Evolutionary conservation across 2,329 filamentous ascomycete genomes (phyloP).

Genomic region (Claviceps cyperi): DNA sequence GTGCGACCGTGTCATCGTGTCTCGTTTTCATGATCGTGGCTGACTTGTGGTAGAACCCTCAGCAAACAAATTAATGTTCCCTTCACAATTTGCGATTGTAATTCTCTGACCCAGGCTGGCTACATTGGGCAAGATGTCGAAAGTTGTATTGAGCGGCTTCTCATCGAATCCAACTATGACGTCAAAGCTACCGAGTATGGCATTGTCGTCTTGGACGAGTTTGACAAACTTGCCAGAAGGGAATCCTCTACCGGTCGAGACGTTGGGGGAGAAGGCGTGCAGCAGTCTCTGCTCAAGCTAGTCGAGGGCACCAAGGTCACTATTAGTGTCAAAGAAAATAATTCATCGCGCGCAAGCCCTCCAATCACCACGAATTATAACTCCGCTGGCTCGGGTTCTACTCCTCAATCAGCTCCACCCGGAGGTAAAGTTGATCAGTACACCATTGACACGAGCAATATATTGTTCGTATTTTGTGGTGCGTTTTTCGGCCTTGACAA

Average conservation of each 20-base stretch:
- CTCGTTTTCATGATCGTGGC: slow-evolving; percentile 1
- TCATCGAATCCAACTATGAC: slow-evolving; percentile 84
- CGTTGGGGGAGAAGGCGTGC: slow-evolving; percentile 89
- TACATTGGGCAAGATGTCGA: slow-evolving; percentile 99
- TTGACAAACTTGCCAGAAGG: slow-evolving; percentile 88
- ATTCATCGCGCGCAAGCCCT: slow-evolving; percentile 37
- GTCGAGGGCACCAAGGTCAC: slow-evolving; percentile 92
- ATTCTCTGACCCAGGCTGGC: slow-evolving; percentile 86
- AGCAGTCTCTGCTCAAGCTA: slow-evolving; percentile 89
- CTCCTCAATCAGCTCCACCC: slow-evolving; percentile 31
- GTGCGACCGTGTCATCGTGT: slow-evolving; percentile 23
- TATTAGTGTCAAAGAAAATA: slow-evolving; percentile 71
- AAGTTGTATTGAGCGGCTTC: slow-evolving; percentile 75
- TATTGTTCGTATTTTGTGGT: slow-evolving; percentile 91
- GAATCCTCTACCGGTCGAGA: slow-evolving; percentile 83
- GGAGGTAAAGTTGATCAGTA: slow-evolving; percentile 45
- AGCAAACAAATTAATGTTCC: slow-evolving; percentile 89
- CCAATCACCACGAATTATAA: slow-evolving; percentile 40
- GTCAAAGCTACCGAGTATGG: slow-evolving; percentile 73
- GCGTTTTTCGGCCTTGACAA: slow-evolving; percentile 91
- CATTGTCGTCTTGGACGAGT: slow-evolving; percentile 91
- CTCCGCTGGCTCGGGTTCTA: slow-evolving; percentile 26
- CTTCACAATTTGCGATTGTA: slow-evolving; percentile 91
- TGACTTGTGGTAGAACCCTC: slow-evolving; percentile 50
- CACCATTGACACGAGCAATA: slow-evolving; percentile 84